Evolutionary conservation across 2,329 filamentous ascomycete species (phyloP), one percentile per base, ranked within the genome.

Genomic region (Paecilomyces dactylethromorphus): DNA sequence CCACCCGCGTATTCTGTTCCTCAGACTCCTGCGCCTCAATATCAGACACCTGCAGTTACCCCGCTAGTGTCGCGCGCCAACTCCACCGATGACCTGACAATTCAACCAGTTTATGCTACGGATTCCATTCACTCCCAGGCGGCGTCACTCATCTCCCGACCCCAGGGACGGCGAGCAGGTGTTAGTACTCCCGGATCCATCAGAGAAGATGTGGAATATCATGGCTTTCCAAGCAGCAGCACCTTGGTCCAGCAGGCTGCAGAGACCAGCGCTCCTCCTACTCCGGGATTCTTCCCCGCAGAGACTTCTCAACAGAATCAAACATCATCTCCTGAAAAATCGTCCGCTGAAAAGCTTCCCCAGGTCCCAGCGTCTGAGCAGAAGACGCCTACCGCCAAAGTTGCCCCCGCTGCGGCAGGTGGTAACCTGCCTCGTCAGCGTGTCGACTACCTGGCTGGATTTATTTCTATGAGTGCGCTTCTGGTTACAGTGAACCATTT

Each of bases 401-500:
- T 3, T 8, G 6, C 22, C 7, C 22, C 22, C 8, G 50, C 21
- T 52, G 21, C 50, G 13, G 24, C 12, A 45, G 35, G 15, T n/a
- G 50, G 18, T 52, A 18, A 11, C 5, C 54, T 12, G 4, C 54
- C 15, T 22, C 39, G 32, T 24, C 54, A 35, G 31, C 54, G 78
- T 33, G 72, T 80, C 39, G 78, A 80, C 61, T 76, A 81, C 64
- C 68, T 81, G 21, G 77, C 78, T 13, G 79, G 79, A 39, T 65
- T 81, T 4, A 74, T 79, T 12, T 76, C 76, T 1, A 56, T 80
- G 4, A 77, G 73, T 59, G 74, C 77, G 56, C 64, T 80, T 31
- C 66, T 78, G 29, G 78, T 81, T 7, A 79, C 78, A 1, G 59
- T 77, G 11, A 76, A 76, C 59, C 77, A 80, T 64, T 80, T 80